A percentile compares a stretch with the other conserved stretches of the same genome.
Evolutionary conservation across 1,139 yeast genomes (phyloP).

Genomic region (Yamadazyma jaroonii): DNA sequence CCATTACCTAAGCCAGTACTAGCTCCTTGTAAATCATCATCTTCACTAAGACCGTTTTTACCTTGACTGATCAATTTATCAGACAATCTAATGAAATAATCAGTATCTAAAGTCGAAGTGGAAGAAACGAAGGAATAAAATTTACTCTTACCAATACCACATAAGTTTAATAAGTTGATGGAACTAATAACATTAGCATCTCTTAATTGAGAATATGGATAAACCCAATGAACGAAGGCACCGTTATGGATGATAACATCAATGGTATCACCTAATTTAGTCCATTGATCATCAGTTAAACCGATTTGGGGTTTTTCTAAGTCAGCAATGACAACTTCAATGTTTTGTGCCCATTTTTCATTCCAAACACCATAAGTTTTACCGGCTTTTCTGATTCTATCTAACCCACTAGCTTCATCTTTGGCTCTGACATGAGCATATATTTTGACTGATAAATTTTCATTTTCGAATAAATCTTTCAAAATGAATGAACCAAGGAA

Average conservation of each 20-base stretch:
- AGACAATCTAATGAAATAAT: slow-evolving; percentile 72
- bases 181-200: slow-evolving; percentile 94
- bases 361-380: slow-evolving; percentile 86
- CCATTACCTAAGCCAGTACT: slow-evolving; percentile 83
- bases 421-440: slow-evolving; percentile 91
- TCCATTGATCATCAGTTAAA: slow-evolving; percentile 57
- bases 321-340: slow-evolving; percentile 82
- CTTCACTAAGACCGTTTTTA: slow-evolving; percentile 69
- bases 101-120: slow-evolving; percentile 87
- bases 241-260: slow-evolving; percentile 95
- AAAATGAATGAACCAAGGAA: slow-evolving; percentile 89
- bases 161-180: slow-evolving; percentile 76
- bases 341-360: slow-evolving; percentile 51
- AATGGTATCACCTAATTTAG: slow-evolving; percentile 48
- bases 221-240: slow-evolving; percentile 98
- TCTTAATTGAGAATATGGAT: slow-evolving; percentile 85
- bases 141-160: slow-evolving; percentile 81
- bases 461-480: slow-evolving; percentile 62
- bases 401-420: slow-evolving; percentile 63
- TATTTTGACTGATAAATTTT: slow-evolving; percentile 48
- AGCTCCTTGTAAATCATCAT: slow-evolving; percentile 81
- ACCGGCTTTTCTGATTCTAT: slow-evolving; percentile 75
- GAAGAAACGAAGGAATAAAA: slow-evolving; percentile 90
- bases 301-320: slow-evolving; percentile 74
- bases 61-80: slow-evolving; percentile 68